A percentile compares a stretch with the other conserved stretches of the same genome.
These are phyloP conservation scores for Setaria italica DNA, from an alignment of 202 grass and related monocot genomes.

Conservation along the genomic window DNA sequence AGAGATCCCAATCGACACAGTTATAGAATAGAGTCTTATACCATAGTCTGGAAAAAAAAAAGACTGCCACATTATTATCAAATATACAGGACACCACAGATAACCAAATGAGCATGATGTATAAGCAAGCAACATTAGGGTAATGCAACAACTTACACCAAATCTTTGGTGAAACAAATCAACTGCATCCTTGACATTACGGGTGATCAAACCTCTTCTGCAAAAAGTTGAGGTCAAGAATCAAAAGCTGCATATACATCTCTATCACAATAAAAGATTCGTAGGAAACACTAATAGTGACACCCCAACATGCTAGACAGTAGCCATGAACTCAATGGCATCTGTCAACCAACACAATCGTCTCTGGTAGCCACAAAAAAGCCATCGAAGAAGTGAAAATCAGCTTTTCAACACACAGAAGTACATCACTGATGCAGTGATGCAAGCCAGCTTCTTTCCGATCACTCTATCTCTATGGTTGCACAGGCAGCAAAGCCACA, in stretches of 20 bases:
- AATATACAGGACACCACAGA: neutral
- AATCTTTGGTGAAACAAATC: slow-evolving; percentile 95
- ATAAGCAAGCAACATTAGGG: slow-evolving; percentile 1
- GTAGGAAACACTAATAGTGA: neutral
- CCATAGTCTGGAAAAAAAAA: neutral
- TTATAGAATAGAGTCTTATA: neutral
- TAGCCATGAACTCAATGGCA: neutral
- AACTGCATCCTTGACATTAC: slow-evolving; percentile 81
- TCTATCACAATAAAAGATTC: neutral
- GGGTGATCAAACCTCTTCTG: slow-evolving; percentile 95
- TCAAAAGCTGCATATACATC: slow-evolving; percentile 22
- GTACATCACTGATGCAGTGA: neutral
- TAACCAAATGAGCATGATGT: neutral
- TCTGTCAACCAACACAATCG: neutral
- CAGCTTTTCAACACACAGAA: neutral
- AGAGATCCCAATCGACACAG: neutral
- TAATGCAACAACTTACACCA: slow-evolving; percentile 60
- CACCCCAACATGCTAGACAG: neutral
- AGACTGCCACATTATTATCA: neutral
- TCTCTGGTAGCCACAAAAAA: neutral
- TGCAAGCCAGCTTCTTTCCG: neutral
- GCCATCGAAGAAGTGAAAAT: neutral
- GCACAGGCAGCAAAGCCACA: neutral
- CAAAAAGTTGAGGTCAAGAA: slow-evolving; percentile 40
- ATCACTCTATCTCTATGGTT: neutral